phyloP scores from a whole-genome alignment of 179 eudicot genomes.

The Beta corolliflora region DNA sequence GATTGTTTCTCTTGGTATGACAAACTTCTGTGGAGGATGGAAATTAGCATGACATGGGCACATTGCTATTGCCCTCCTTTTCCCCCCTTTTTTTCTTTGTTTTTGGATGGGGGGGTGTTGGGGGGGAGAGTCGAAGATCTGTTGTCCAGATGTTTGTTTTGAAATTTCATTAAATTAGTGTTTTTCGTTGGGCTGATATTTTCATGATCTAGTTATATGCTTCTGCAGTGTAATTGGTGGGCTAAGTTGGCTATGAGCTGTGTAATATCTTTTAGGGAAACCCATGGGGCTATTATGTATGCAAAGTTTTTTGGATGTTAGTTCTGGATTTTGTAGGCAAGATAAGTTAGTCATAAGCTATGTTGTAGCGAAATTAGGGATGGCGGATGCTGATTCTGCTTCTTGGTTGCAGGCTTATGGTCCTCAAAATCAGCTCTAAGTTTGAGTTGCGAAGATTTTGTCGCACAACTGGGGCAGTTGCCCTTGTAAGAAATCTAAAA shows the following conservation, averaged over 20 bases:
- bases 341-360: not conserved
- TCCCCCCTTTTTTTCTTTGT: not conserved
- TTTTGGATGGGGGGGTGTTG: too few species aligned
- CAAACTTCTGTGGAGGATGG: not conserved
- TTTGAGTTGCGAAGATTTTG: constrained; percentile 92
- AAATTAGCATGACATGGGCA: not conserved
- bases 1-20: not conserved
- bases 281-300: not conserved
- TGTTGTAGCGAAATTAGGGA: not conserved
- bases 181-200: not conserved
- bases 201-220: not conserved
- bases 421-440: constrained; percentile 86
- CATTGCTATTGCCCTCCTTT: not conserved
- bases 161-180: not conserved
- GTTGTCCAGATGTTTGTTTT: not conserved
- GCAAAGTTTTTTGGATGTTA: not conserved
- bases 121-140: too few species aligned
- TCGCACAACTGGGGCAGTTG: constrained; percentile 95
- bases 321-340: not conserved
- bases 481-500: constrained; percentile 56
- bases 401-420: constrained; percentile 74
- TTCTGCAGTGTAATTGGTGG: not conserved
- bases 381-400: constrained; percentile 3
- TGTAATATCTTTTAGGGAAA: not conserved
- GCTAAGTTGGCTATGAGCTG: not conserved